phyloP scores from a whole-genome alignment of 495 filamentous ascomycete genomes.

The Neurospora sp. region DNA sequence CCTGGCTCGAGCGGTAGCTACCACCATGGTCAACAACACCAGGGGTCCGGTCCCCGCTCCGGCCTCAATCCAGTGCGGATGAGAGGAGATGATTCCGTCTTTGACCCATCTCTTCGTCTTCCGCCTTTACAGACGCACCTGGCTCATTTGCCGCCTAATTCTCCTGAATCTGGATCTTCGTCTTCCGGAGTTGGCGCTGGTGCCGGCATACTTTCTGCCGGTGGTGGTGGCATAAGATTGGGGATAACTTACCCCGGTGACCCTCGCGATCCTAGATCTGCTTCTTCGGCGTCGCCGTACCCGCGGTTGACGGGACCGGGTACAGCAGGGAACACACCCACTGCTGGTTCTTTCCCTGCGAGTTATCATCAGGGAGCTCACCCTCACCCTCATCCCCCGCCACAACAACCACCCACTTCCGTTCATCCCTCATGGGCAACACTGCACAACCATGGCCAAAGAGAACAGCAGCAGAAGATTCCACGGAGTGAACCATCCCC shows the following conservation, averaged over 20 bases:
- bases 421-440: background rate
- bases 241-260: conserved; percentile 10
- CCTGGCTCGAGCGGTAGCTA: background rate
- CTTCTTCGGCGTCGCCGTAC: background rate
- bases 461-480: background rate
- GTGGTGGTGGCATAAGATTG: conserved; percentile 3
- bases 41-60: background rate
- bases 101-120: conserved; percentile 39
- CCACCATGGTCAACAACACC: background rate
- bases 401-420: background rate
- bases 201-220: background rate
- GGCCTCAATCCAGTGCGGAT: background rate
- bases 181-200: background rate
- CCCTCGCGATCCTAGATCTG: background rate
- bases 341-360: background rate
- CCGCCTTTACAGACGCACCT: conserved; percentile 51
- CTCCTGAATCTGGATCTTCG: conserved; percentile 6
- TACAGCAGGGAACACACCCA: background rate
- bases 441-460: background rate
- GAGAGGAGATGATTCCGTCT: conserved; percentile 5
- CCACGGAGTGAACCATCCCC: background rate
- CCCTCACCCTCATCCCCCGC: background rate
- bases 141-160: conserved; percentile 21
- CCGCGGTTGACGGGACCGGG: background rate
- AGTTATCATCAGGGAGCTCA: background rate